phyloP scores from a whole-genome alignment of 106 monocot species.

The Gastrodia elata region DNA sequence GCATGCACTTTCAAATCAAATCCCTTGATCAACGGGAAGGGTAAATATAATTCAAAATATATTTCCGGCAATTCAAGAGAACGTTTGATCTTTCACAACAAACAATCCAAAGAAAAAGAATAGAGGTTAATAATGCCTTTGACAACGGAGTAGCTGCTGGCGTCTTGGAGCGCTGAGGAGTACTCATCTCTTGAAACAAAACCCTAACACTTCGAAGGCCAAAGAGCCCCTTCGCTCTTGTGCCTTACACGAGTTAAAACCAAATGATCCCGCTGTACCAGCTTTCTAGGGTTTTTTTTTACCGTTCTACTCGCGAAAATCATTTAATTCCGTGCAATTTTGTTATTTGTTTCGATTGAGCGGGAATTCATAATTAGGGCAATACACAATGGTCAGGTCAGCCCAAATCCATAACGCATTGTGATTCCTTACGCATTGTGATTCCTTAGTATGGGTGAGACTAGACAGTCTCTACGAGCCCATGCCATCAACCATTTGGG shows the following conservation, averaged over 20 bases:
- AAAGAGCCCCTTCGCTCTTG: background rate
- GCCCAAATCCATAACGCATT: too few relatives aligned
- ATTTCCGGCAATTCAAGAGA: background rate
- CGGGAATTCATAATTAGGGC: background rate
- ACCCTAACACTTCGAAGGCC: background rate
- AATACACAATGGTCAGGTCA: background rate
- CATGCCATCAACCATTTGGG: too few relatives aligned
- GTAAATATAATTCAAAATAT: background rate
- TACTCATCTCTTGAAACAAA: slow-evolving; percentile 2
- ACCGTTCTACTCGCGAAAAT: background rate
- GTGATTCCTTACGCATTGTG: too few relatives aligned
- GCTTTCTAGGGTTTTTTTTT: background rate
- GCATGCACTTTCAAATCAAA: background rate
- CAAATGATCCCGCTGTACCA: background rate
- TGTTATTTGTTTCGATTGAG: background rate
- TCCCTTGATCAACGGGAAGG: background rate
- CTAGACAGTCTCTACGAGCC: too few relatives aligned
- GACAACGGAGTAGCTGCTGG: background rate
- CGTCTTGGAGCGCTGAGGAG: slow-evolving; percentile 3
- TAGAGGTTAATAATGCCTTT: background rate
- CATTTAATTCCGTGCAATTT: background rate
- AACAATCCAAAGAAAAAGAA: background rate
- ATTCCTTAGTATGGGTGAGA: too few relatives aligned
- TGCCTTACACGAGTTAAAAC: slow-evolving; percentile 1
- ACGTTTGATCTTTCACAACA: background rate